A percentile compares a stretch with the other conserved stretches of the same genome.
These are phyloP conservation scores for Lyophyllum semitale DNA, from an alignment of 768 basidiomycete species.

Conservation along the genomic window DNA sequence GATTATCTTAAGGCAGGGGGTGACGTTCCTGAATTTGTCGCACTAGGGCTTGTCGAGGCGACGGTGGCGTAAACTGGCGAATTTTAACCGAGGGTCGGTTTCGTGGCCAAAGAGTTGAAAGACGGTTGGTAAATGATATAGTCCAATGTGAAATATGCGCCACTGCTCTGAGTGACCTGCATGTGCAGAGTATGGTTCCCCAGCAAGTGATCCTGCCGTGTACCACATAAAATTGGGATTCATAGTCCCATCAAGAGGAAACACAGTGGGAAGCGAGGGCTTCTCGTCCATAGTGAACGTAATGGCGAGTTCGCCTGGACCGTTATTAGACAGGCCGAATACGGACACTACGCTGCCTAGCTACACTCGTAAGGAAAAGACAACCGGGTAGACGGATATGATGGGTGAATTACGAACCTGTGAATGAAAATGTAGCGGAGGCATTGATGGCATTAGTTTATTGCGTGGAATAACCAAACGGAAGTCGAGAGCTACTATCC, in stretches of 20 bases:
- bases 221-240: not conserved
- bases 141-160: not conserved
- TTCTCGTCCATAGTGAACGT: no score
- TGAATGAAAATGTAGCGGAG: not conserved
- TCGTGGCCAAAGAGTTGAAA: not conserved
- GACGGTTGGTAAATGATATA: constrained; percentile 2
- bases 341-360: constrained; percentile 4
- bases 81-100: no score
- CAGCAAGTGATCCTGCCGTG: not conserved
- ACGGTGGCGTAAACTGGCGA: not conserved
- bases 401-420: not conserved
- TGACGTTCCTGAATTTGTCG: no score
- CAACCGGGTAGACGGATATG: no score
- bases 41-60: no score
- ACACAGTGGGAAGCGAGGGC: no score
- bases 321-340: not conserved
- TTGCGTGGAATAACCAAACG: no score
- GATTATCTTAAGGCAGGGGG: no score
- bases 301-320: no score
- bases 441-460: not conserved
- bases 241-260: no score
- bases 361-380: not conserved
- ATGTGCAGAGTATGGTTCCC: not conserved
- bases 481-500: not conserved
- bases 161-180: not conserved